These are phyloP conservation scores for Leptodontidium sp. DNA, from an alignment of 2,329 filamentous ascomycete species.

Conservation along the genomic window DNA sequence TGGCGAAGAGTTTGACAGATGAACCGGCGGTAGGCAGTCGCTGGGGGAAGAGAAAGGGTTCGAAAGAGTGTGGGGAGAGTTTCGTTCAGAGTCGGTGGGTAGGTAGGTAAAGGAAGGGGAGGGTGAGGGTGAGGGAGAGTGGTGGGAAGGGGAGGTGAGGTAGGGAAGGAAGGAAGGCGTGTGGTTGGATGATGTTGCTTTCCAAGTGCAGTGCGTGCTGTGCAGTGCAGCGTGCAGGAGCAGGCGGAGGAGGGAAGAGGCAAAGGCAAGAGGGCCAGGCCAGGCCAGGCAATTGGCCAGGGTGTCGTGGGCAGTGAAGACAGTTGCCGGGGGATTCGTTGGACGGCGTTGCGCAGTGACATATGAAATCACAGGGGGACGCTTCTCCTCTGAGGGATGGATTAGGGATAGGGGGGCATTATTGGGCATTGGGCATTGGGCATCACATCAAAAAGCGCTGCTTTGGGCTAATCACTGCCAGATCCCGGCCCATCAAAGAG, in stretches of 20 bases:
- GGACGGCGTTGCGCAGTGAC: neutral
- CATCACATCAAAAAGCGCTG: slow-evolving; percentile 10
- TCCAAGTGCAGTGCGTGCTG: slow-evolving; percentile 6
- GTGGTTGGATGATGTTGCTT: slow-evolving; percentile 17
- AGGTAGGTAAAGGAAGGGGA: slow-evolving; percentile 13
- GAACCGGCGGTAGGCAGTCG: neutral
- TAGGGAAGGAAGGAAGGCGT: slow-evolving; percentile 17
- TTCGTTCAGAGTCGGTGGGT: neutral
- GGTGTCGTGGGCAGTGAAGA: neutral
- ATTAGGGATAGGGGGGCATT: no score
- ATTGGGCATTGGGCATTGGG: slow-evolving; percentile 3
- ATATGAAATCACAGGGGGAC: neutral
- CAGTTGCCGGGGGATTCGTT: neutral
- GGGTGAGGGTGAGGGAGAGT: slow-evolving; percentile 5
- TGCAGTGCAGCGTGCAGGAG: slow-evolving; percentile 15
- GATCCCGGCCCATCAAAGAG: slow-evolving; percentile 30
- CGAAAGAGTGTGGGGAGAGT: neutral
- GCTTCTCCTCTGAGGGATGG: no score
- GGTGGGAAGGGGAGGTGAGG: neutral
- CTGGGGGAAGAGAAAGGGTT: neutral
- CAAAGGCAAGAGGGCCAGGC: neutral
- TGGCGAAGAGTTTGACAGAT: slow-evolving; percentile 15
- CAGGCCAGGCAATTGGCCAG: neutral
- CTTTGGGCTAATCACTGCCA: slow-evolving; percentile 21
- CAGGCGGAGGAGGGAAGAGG: slow-evolving; percentile 11